phyloP scores from a whole-genome alignment of 805 yeast species.

The Wickerhamomyces sydowiorum region DNA sequence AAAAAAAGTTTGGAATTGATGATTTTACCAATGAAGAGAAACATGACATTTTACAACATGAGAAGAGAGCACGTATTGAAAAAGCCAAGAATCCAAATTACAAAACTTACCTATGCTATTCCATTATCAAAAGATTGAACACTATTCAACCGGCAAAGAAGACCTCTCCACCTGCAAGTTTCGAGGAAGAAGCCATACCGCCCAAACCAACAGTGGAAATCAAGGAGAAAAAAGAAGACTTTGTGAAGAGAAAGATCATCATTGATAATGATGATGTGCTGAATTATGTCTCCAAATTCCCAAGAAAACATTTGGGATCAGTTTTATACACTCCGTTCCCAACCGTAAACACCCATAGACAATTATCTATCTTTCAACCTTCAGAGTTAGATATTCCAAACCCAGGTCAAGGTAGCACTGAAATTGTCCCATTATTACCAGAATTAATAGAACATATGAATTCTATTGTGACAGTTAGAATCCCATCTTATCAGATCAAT shows the following conservation, averaged over 20 bases:
- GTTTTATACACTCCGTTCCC: conserved; percentile 54
- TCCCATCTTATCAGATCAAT: conserved; percentile 21
- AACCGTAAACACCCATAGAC: conserved; percentile 33
- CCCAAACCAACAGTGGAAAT: background rate
- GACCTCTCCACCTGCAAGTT: background rate
- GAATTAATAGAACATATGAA: conserved; percentile 36
- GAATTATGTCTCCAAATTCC: conserved; percentile 33
- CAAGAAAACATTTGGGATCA: conserved; percentile 45
- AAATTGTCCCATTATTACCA: conserved; percentile 23
- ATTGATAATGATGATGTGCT: conserved; percentile 37
- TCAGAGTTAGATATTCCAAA: background rate
- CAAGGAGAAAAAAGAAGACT: conserved; percentile 1
- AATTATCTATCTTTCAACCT: conserved; percentile 9
- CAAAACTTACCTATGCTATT: conserved; percentile 23
- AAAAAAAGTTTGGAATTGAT: conserved; percentile 18
- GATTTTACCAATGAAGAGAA: conserved; percentile 24
- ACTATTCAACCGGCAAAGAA: conserved; percentile 14
- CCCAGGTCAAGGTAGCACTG: background rate
- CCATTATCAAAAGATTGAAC: conserved; percentile 23
- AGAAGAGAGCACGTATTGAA: conserved; percentile 22
- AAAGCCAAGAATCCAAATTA: conserved; percentile 20
- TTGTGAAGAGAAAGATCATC: conserved; percentile 18
- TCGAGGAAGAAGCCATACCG: conserved; percentile 1
- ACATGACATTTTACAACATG: conserved; percentile 24
- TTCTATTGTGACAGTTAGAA: conserved; percentile 25